Conservation (phyloP, 2,329 filamentous ascomycete genomes). For the Alternaria conjuncta region DNA sequence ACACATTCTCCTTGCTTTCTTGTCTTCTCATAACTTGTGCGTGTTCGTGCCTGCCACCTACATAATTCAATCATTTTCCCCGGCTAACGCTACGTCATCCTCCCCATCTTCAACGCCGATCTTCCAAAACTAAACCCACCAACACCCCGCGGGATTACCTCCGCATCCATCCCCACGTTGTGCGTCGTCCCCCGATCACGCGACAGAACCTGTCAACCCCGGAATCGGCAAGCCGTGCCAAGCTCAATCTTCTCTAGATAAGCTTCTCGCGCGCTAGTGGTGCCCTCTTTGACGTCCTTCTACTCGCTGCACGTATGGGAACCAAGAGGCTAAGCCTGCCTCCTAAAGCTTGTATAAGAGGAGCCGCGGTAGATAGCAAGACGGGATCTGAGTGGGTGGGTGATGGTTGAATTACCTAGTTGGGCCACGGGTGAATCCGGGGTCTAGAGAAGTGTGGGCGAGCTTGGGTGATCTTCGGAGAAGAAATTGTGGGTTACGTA, state of each 20-base stretch:
- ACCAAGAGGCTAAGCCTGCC: slow-evolving; percentile 6
- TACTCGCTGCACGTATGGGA: not conserved
- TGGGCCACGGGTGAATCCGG: not conserved
- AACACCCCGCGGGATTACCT: not conserved
- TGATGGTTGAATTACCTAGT: no score
- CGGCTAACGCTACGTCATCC: not conserved
- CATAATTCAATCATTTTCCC: no score
- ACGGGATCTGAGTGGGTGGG: not conserved
- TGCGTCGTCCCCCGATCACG: not conserved
- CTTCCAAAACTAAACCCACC: not conserved
- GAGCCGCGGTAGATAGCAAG: no score
- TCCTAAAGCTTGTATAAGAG: no score
- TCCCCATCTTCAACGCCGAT: not conserved
- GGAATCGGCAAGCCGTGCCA: not conserved
- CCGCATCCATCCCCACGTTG: not conserved
- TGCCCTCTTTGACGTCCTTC: not conserved
- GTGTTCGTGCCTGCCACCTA: no score
- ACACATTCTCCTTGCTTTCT: fast-evolving
- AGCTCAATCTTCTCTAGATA: slow-evolving; percentile 2
- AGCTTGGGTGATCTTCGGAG: not conserved
- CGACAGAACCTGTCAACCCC: not conserved
- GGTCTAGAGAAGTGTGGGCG: not conserved
- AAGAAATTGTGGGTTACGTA: not conserved
- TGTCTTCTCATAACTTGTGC: no score
- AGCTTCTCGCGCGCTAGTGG: slow-evolving; percentile 10